Conservation (phyloP, 768 basidiomycete species). For the Chiua virens region DNA sequence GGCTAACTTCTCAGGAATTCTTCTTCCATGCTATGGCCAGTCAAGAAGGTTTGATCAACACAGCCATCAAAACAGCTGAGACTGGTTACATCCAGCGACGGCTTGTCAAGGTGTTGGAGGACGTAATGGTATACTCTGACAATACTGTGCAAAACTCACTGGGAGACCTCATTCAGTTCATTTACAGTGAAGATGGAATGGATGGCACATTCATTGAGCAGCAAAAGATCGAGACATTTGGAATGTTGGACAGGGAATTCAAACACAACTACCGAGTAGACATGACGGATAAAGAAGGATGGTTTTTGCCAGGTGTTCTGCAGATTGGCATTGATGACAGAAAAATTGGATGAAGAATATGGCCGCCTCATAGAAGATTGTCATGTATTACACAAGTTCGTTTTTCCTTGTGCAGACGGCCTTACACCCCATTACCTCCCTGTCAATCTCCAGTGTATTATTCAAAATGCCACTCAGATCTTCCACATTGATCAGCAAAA, state of each 20-base stretch:
- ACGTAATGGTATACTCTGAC: constrained; percentile 96
- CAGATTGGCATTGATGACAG: constrained; percentile 88
- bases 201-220: constrained; percentile 97
- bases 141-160: constrained; percentile 97
- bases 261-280: constrained; percentile 93
- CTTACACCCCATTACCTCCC: constrained; percentile 82
- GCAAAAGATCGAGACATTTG: constrained; percentile 89
- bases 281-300: constrained; percentile 77
- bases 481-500: constrained; percentile 96
- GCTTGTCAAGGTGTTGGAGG: constrained; percentile 96
- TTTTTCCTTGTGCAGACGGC: constrained; percentile 78
- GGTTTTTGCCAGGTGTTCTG: constrained; percentile 76
- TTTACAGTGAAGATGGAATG: constrained; percentile 99
- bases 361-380: constrained; percentile 69
- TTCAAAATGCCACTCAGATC: constrained; percentile 93
- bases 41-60: constrained; percentile 98
- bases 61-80: constrained; percentile 99
- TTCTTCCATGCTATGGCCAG: constrained; percentile 99
- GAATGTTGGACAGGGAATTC: constrained; percentile 77
- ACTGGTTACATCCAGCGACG: constrained; percentile 99
- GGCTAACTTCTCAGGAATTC: constrained; percentile 96
- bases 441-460: constrained; percentile 92
- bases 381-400: constrained; percentile 68
- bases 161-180: constrained; percentile 93
- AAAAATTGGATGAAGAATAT: constrained; percentile 79